Evolutionary conservation across 2,329 filamentous ascomycete species (phyloP).

Genomic region (Colletotrichum sansevieriae): DNA sequence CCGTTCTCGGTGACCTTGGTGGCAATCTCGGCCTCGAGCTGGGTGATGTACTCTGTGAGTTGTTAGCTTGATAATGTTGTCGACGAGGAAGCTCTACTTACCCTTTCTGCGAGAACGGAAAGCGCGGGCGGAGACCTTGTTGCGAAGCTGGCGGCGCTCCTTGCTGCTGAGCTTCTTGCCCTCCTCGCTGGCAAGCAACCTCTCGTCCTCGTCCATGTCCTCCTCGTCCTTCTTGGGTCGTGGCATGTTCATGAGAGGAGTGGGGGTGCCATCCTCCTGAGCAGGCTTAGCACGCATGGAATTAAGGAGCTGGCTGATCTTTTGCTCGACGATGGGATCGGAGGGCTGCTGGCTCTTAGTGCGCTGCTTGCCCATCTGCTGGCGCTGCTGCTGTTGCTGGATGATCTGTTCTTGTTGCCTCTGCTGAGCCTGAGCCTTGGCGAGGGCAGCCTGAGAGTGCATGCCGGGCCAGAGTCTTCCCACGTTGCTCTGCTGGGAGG

Average conservation of each 20-base stretch:
- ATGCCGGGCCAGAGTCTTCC: conserved; percentile 92
- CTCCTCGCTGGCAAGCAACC: conserved; percentile 93
- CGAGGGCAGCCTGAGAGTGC: conserved; percentile 89
- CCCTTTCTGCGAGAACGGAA: conserved; percentile 99
- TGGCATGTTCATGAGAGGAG: conserved; percentile 74
- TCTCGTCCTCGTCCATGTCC: conserved; percentile 98
- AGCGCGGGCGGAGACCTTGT: conserved; percentile 97
- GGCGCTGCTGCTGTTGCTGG: conserved; percentile 62
- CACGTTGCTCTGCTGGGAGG: conserved; percentile 66
- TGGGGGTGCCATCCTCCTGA: conserved; percentile 58
- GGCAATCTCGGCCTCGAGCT: conserved; percentile 91
- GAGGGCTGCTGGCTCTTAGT: conserved; percentile 65
- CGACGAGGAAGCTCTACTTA: conserved; percentile 60
- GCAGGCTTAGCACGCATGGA: conserved; percentile 85
- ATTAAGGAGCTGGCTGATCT: conserved; percentile 91
- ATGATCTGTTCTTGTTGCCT: conserved; percentile 69
- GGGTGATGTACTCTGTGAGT: conserved; percentile 88
- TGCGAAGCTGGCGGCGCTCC: conserved; percentile 94
- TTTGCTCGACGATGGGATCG: conserved; percentile 87
- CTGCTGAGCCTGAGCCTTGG: conserved; percentile 78
- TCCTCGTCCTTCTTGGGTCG: conserved; percentile 93
- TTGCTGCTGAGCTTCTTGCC: conserved; percentile 99
- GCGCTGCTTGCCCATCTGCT: conserved; percentile 60
- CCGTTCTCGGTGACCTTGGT: conserved; percentile 86
- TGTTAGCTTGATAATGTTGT: conserved; percentile 38